Base-by-base conservation (phyloP, 179 eudicot species). In the Pouteria campechiana region DNA sequence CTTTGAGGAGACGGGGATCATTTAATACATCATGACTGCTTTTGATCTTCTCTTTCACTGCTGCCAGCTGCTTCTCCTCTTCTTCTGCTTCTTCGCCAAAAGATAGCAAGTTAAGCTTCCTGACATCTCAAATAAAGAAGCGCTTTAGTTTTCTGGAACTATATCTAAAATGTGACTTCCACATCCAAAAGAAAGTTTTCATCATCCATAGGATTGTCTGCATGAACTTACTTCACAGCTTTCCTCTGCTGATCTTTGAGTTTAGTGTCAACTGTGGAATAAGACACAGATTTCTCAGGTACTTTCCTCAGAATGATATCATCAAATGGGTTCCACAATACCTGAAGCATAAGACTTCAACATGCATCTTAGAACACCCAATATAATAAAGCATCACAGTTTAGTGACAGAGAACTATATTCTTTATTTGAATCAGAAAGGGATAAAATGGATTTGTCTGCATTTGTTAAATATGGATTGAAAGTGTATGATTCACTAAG, bases 51-150 rank as follows among this genome's bases (percentile, higher is more conserved):
- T 69, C 64, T 75, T 70, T 81, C 11, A 75, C 79, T 55, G 72
- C 60, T 6, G 75, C 73, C 56, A 86, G 44, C 30, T 74, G 84
- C 51, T 60, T 81, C 64, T 89, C 93, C 65, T 89, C 97, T 63
- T 81, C 90, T 70, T 90, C 93, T 16, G 98, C 98, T 74, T 90
- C 95, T 60, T 86, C 98, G 23, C 98, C 98, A 60, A 90, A 90
- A 44, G 98, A 90, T 65, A 90, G 94, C 69, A 90, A 67, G 63
- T 79, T 90, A 54, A 90, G 65, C 66, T 90, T 90, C 65, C 98
- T 90, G 75, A 56, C 2, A 36, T 52, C 7, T 10, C 25, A 22
- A 25, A 40, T 37, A 23, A 35, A 9, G 24, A 43, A 5, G 7
- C 14, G 37, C 27, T 25, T n/a, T n/a, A n/a, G n/a, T n/a, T n/a